Base-by-base conservation (phyloP, 2,329 filamentous ascomycete genomes). In the Triangularia verruculosa region DNA sequence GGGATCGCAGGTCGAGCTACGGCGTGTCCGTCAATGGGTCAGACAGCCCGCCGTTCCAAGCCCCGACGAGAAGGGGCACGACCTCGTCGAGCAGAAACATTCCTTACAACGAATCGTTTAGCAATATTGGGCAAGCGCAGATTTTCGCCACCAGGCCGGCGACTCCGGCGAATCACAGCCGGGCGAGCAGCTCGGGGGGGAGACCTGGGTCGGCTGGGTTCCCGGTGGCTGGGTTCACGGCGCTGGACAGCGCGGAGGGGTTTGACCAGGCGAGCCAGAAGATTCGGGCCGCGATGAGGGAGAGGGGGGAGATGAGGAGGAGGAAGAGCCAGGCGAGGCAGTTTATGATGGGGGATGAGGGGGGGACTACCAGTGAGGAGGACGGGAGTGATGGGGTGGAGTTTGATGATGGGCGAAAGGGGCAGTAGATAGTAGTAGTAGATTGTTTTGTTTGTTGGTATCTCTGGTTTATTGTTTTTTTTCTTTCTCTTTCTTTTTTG, bases 31-130 rank as follows among this genome's bases (percentile, higher is more conserved):
- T 28, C 51, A 66, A 75, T 65, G 61, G 59, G 57, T 62, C 70
- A 30, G 77, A 77, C 52, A 70, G 72, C 39, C 78, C 79, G 61
- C 75, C 77, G n/a, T 76, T 77, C 75, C 74, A 55, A 9, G 11
- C 20, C 43, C 52, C 25, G 74, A 79, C 68, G 77, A 76, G 53
- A 61, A 79, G 78, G 76, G 83, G 74, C 77, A 88, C 80, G 22
- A 84, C 80, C 27, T 78, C 78, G 68, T 85, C 82, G 28, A 83
- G 82, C 71, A 79, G 81, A 17, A 78, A 80, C 1, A 79, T 85
- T 68, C 93, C 94, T 8, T 88, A 91, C 65, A 97, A 97, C 79
- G 95, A 98, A 77, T 95, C 91, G 0, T 97, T 97, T 79, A 89
- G 89, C 76, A 94, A 98, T 75, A 89, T 98, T 67, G 90, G 91